Evolutionary conservation across 2,329 filamentous ascomycete species (phyloP).

Genomic region (Trichoderma sp.): DNA sequence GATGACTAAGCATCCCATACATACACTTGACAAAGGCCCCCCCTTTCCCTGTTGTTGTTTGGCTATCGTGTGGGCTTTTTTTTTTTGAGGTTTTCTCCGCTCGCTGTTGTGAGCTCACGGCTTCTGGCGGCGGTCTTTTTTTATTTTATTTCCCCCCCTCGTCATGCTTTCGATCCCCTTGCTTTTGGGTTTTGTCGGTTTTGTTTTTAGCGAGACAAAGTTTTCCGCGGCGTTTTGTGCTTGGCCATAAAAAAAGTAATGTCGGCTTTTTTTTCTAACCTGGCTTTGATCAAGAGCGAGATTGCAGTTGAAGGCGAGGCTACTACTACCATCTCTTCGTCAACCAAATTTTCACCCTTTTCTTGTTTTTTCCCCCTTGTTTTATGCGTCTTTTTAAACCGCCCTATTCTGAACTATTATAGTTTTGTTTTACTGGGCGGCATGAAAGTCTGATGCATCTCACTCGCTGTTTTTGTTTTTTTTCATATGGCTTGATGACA

Average conservation of each 20-base stretch:
- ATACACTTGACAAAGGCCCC: not conserved
- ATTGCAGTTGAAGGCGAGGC: not conserved
- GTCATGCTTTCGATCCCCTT: slow-evolving; percentile 5
- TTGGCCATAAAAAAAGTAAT: slow-evolving; percentile 17
- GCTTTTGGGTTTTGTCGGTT: slow-evolving; percentile 6
- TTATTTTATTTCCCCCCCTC: too few species aligned
- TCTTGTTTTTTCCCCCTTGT: not conserved
- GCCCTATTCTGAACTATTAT: not conserved
- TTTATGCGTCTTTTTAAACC: not conserved
- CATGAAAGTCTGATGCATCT: slow-evolving; percentile 8
- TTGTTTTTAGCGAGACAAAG: slow-evolving; percentile 10
- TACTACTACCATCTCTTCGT: not conserved
- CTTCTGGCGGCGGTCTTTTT: not conserved
- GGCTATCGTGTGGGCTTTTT: not conserved
- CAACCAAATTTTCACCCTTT: not conserved
- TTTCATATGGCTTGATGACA: slow-evolving; percentile 6
- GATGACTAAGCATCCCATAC: slow-evolving; percentile 32
- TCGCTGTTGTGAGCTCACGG: slow-evolving; percentile 1
- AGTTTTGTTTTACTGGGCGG: not conserved
- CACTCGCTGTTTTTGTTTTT: not conserved
- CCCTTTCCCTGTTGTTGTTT: not conserved
- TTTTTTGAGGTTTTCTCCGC: not conserved
- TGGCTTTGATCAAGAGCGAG: not conserved
- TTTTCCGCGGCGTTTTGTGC: slow-evolving; percentile 9
- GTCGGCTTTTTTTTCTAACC: not conserved